phyloP scores from a whole-genome alignment of 768 basidiomycete genomes.

The Pleurotus tuoliensis region DNA sequence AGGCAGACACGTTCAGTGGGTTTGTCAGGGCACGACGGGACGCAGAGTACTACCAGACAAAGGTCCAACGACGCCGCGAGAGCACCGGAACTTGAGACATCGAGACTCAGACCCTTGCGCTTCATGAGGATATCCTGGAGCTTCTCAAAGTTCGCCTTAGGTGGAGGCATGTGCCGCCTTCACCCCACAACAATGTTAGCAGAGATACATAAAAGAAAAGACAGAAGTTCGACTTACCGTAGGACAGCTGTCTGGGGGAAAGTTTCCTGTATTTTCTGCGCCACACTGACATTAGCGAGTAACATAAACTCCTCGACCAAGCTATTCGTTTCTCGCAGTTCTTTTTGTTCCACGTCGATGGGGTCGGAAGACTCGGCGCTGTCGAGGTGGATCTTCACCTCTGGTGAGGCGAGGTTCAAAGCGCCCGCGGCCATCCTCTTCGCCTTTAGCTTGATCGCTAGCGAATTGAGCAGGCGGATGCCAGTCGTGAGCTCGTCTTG shows the following conservation, averaged over 20 bases:
- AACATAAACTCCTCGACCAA: conserved; percentile 99
- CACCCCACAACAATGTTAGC: not conserved
- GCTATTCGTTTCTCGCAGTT: conserved; percentile 88
- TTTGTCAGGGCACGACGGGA: not conserved
- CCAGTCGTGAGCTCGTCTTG: conserved; percentile 81
- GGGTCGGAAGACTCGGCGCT: conserved; percentile 92
- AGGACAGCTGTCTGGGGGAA: conserved; percentile 96
- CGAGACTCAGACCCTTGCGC: conserved; percentile 75
- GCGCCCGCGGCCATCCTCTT: conserved; percentile 94
- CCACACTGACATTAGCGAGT: conserved; percentile 94
- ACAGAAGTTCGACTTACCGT: conserved; percentile 39
- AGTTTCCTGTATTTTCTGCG: conserved; percentile 84
- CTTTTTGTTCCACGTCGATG: conserved; percentile 96
- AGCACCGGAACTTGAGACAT: conserved; percentile 88
- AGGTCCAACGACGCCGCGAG: conserved; percentile 84
- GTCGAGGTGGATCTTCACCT: conserved; percentile 95
- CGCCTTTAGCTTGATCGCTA: conserved; percentile 83
- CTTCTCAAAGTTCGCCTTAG: conserved; percentile 91
- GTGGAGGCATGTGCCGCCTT: conserved; percentile 90
- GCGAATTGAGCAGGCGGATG: conserved; percentile 82
- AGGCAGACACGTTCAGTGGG: not conserved
- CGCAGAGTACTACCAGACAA: conserved; percentile 65
- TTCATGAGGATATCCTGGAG: conserved; percentile 89
- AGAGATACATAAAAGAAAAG: not conserved
- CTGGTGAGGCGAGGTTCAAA: conserved; percentile 94